Evolutionary conservation across 2,329 filamentous ascomycete genomes (phyloP).

Genomic region (Rachicladosporium sp.): DNA sequence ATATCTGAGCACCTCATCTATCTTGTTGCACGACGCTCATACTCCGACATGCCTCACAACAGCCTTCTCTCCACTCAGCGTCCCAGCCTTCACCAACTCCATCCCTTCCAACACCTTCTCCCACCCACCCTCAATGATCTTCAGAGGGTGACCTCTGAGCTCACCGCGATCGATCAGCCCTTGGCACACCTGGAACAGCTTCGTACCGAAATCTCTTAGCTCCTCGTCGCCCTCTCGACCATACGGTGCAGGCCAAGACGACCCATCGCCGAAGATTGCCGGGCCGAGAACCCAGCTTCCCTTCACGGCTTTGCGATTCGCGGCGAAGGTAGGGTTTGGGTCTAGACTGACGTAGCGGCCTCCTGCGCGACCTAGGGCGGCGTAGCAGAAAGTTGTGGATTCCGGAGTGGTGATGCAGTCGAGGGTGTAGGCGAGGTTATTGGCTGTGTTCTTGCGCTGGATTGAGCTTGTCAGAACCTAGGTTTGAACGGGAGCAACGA

Average conservation of each 20-base stretch:
- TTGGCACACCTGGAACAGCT: constrained; percentile 15
- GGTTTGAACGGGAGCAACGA: too few species aligned
- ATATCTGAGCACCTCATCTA: too few species aligned
- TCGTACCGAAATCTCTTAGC: constrained; percentile 28
- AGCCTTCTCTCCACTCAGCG: constrained; percentile 34
- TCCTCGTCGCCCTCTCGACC: constrained; percentile 26
- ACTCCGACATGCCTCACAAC: too few species aligned
- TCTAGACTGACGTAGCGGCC: constrained; percentile 29
- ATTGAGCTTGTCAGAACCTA: too few species aligned
- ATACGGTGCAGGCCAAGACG: constrained; percentile 1
- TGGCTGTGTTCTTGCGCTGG: constrained; percentile 24
- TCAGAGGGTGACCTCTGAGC: constrained; percentile 31
- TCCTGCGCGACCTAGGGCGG: constrained; percentile 24
- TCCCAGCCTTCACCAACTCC: constrained; percentile 31
- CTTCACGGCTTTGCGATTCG: constrained; percentile 12
- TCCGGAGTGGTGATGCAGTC: constrained; percentile 30
- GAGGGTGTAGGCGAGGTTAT: constrained; percentile 27
- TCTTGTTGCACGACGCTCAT: too few species aligned
- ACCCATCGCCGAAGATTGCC: constrained; percentile 16
- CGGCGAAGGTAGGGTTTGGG: constrained; percentile 16
- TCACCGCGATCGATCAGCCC: constrained; percentile 26
- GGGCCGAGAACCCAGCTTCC: constrained; percentile 19
- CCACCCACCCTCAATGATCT: constrained; percentile 31
- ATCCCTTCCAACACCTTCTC: constrained; percentile 34
- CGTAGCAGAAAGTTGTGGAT: constrained; percentile 6